Evolutionary conservation across 192 early-diverging fungal species (phyloP).

Genomic region (Coemansia sp.): DNA sequence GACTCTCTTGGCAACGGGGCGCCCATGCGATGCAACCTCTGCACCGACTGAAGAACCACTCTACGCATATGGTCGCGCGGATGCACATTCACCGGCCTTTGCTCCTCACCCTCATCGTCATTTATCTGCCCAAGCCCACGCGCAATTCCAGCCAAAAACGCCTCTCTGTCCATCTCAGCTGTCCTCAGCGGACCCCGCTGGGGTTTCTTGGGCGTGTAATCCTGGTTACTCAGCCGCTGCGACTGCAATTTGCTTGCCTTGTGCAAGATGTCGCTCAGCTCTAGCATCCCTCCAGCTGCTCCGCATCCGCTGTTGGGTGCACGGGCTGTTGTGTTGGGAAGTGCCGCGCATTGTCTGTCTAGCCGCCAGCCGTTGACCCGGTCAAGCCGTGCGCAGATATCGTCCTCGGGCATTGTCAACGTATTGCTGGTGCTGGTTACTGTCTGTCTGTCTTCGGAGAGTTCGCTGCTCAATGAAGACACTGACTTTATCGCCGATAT

Average conservation of each 20-base stretch:
- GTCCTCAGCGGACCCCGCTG: neutral
- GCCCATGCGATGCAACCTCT: conserved; percentile 18
- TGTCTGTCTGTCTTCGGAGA: conserved; percentile 5
- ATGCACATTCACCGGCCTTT: conserved; percentile 13
- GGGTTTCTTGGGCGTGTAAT: conserved; percentile 20
- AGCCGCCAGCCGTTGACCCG: conserved; percentile 29
- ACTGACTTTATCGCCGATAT: conserved; percentile 1
- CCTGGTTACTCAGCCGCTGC: conserved; percentile 38
- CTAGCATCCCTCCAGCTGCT: conserved; percentile 5
- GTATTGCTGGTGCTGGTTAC: conserved; percentile 5
- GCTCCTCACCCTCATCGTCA: neutral
- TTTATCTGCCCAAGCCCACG: conserved; percentile 12
- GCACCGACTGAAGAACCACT: conserved; percentile 26
- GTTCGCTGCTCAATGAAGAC: conserved; percentile 4
- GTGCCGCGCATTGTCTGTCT: conserved; percentile 29
- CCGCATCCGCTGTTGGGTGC: conserved; percentile 2
- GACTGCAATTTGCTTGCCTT: conserved; percentile 27
- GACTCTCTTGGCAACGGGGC: conserved; percentile 5
- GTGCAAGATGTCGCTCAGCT: conserved; percentile 40
- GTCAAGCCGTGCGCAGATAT: conserved; percentile 35
- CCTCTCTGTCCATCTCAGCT: conserved; percentile 14
- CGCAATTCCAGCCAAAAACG: conserved; percentile 29
- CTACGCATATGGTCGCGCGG: conserved; percentile 40
- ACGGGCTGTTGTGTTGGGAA: neutral
- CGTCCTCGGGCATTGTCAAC: conserved; percentile 11